phyloP scores from a whole-genome alignment of 768 basidiomycete species.

The Lactarius trivialis region DNA sequence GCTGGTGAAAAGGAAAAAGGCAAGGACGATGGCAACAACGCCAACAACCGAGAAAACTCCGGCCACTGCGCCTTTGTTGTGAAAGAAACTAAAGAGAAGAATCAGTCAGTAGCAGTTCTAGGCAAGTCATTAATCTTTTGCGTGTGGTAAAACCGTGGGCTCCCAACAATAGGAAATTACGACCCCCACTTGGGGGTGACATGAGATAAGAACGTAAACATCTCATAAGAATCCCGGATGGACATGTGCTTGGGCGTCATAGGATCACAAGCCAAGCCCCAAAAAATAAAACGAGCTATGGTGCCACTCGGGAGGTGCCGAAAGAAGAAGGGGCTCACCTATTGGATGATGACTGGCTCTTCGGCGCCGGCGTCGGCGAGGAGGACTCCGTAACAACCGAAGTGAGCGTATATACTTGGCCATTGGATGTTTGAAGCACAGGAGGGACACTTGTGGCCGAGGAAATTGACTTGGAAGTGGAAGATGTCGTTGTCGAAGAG shows the following conservation, averaged over 20 bases:
- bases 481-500: not conserved
- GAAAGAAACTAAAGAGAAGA: slow-evolving; percentile 40
- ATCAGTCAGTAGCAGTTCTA: not conserved
- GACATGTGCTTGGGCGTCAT: too few species aligned
- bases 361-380: not conserved
- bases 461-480: not conserved
- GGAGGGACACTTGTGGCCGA: not conserved
- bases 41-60: slow-evolving; percentile 69
- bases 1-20: slow-evolving; percentile 48
- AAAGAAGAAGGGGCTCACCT: slow-evolving; percentile 21
- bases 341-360: not conserved
- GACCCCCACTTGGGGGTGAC: not conserved
- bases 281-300: not conserved
- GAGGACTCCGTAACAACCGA: slow-evolving; percentile 16
- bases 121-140: not conserved
- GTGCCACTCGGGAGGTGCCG: not conserved
- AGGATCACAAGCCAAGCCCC: not conserved
- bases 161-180: not conserved
- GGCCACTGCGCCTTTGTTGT: slow-evolving; percentile 65
- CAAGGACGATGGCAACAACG: slow-evolving; percentile 45
- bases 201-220: not conserved
- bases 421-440: slow-evolving; percentile 11
- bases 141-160: not conserved
- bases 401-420: slow-evolving; percentile 19
- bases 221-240: not conserved